A percentile compares a stretch with the other conserved stretches of the same genome.
Evolutionary conservation across 352 stramenopile genomes (phyloP).

Genomic region (Phytophthora agathidicida): DNA sequence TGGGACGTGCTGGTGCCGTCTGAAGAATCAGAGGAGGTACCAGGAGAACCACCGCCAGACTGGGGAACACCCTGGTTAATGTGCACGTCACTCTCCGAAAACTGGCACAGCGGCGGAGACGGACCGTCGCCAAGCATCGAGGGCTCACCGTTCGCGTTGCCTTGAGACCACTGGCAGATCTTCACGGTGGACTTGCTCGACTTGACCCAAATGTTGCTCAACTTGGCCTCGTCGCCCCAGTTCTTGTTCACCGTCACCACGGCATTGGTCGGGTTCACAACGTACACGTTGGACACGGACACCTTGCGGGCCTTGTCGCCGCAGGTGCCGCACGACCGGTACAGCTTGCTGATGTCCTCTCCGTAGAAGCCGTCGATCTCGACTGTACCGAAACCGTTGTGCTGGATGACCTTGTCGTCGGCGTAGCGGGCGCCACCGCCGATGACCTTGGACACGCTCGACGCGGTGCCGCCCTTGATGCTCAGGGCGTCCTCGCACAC

Average conservation of each 20-base stretch:
- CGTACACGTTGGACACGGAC: slow-evolving; percentile 34
- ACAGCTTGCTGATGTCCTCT: too few relatives aligned
- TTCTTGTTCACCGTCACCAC: slow-evolving; percentile 46
- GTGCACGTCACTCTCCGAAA: slow-evolving; percentile 32
- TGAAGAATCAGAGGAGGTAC: too few relatives aligned
- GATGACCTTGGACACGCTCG: slow-evolving; percentile 29
- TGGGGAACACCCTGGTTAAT: slow-evolving; percentile 27
- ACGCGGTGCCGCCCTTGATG: slow-evolving; percentile 39
- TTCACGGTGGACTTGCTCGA: slow-evolving; percentile 3
- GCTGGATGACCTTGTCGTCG: slow-evolving; percentile 52
- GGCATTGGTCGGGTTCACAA: slow-evolving; percentile 32
- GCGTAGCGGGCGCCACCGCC: slow-evolving; percentile 34
- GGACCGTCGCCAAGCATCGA: slow-evolving; percentile 36
- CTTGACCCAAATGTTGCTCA: slow-evolving; percentile 45
- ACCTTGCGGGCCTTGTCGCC: slow-evolving; percentile 37
- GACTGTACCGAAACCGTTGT: slow-evolving; percentile 24
- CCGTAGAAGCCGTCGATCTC: slow-evolving; percentile 21
- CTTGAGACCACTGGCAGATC: slow-evolving; percentile 25
- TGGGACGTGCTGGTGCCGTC: not conserved
- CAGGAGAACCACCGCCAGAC: slow-evolving; percentile 2
- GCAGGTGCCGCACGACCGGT: too few relatives aligned
- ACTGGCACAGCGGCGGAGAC: slow-evolving; percentile 24
- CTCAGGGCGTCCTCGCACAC: slow-evolving; percentile 29
- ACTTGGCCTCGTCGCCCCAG: slow-evolving; percentile 33
- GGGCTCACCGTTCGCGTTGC: slow-evolving; percentile 25